These are phyloP conservation scores for Rhodamnia rubescens DNA, from an alignment of 345 rosid genomes.

Conservation along the genomic window DNA sequence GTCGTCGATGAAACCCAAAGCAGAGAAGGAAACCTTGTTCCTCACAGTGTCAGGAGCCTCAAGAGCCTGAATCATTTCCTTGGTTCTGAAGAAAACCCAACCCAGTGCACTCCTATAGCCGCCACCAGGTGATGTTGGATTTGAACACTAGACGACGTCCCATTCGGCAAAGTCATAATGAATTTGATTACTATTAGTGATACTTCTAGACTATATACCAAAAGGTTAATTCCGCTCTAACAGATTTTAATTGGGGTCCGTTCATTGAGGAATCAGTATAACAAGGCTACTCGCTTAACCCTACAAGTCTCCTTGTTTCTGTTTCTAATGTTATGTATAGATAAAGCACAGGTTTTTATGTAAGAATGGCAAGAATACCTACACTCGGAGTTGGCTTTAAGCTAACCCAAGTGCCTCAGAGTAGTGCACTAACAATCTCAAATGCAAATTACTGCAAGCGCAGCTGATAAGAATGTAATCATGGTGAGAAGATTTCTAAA, in stretches of 20 bases:
- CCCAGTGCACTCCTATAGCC: constrained; percentile 85
- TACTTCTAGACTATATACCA: too few relatives aligned
- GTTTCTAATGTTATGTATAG: background rate
- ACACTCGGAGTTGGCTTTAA: background rate
- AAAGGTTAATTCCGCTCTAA: too few relatives aligned
- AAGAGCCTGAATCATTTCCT: constrained; percentile 80
- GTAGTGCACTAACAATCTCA: background rate
- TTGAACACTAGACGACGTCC: constrained; percentile 80
- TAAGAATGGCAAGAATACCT: background rate
- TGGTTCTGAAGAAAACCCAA: constrained; percentile 67
- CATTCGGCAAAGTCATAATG: constrained; percentile 37
- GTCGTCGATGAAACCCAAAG: constrained; percentile 55
- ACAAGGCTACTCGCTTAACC: background rate
- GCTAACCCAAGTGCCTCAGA: background rate
- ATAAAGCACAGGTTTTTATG: background rate
- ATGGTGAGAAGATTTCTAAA: background rate
- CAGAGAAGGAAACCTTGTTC: constrained; percentile 65
- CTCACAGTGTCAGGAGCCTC: constrained; percentile 72
- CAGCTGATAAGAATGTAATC: background rate
- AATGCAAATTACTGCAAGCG: background rate
- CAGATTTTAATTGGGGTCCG: too few relatives aligned
- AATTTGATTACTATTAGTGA: background rate
- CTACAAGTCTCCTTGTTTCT: background rate
- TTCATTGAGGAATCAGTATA: background rate
- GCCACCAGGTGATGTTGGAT: constrained; percentile 90